Conservation (phyloP, 75 land plant genomes). For the Adiantum capillusveneris region DNA sequence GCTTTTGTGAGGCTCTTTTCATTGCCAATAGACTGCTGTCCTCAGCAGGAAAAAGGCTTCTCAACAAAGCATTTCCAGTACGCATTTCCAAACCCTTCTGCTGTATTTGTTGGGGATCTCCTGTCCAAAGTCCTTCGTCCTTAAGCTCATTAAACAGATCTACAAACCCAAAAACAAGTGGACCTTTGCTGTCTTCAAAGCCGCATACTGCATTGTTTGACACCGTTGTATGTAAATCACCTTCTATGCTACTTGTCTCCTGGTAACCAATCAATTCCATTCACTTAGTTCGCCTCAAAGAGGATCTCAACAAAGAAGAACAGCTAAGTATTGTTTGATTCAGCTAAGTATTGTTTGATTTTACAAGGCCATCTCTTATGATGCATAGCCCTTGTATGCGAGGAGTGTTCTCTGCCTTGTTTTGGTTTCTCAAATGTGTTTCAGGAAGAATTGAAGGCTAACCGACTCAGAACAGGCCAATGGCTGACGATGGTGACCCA, state of each 20-base stretch:
- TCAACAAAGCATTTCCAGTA: background rate
- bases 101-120: background rate
- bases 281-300: no score
- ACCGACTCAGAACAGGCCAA: no score
- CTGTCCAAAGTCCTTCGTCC: constrained; percentile 38
- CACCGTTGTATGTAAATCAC: background rate
- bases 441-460: no score
- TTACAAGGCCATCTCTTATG: no score
- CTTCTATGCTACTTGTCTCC: background rate
- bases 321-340: no score
- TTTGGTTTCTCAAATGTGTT: no score
- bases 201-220: background rate
- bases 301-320: no score
- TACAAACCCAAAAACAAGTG: constrained; percentile 44
- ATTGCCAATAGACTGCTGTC: background rate
- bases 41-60: background rate
- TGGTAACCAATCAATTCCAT: no score
- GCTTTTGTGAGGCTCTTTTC: background rate
- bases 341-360: no score
- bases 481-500: no score
- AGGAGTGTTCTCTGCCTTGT: no score
- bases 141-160: constrained; percentile 65
- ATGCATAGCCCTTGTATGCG: no score
- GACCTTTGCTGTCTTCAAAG: constrained; percentile 15
- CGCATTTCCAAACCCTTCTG: constrained; percentile 1